Base-by-base conservation (phyloP, 371 early-diverging fungal species). In the Mucor plumbeus region DNA sequence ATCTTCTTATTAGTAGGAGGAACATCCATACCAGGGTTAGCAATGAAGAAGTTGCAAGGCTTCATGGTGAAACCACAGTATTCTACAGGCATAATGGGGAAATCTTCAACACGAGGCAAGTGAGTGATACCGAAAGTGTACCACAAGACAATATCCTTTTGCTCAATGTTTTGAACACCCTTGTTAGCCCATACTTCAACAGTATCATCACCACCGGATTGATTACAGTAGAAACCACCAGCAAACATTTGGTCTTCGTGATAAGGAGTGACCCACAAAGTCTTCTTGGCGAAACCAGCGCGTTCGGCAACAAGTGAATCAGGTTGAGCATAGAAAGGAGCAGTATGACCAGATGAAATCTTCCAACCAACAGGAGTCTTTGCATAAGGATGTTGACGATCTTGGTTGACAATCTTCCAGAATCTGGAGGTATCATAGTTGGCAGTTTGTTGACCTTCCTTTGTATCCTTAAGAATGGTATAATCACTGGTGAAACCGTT, bases 11-110 rank as follows among this genome's bases (percentile, higher is more conserved):
- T 78, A 15, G 78, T 75, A 17, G 82, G 80, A 31, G 85, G 81
- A 7, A 85, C 77, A 67, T 85, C 84, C 21, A 85, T 38, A 21
- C 70, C 82, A 53, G 85, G 85, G 61, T 85, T 85, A 50, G 67
- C 68, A 19, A 77, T 70, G 61, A 85, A 85, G 70, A 85, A 85
- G 66, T 82, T 83, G 60, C 68, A 75, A 13, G 85, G 83, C 61
- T 80, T 78, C 74, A 85, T 80, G 65, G 63, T 70, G 69, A 85
- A 80, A 53, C 85, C 84, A 64, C 75, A 72, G 61, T 67, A 70
- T 63, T 84, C 85, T 5, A 82, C 84, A 57, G 84, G 80, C 85
- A 85, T 85, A 38, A 85, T 64, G 44, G 85, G 85, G 71, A 83
- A 83, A 59, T 85, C 85, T 68, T 85, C 85, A 9, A 76, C 84